Conservation (phyloP, 2,329 filamentous ascomycete genomes). For the Biscogniauxia mediterranea region DNA sequence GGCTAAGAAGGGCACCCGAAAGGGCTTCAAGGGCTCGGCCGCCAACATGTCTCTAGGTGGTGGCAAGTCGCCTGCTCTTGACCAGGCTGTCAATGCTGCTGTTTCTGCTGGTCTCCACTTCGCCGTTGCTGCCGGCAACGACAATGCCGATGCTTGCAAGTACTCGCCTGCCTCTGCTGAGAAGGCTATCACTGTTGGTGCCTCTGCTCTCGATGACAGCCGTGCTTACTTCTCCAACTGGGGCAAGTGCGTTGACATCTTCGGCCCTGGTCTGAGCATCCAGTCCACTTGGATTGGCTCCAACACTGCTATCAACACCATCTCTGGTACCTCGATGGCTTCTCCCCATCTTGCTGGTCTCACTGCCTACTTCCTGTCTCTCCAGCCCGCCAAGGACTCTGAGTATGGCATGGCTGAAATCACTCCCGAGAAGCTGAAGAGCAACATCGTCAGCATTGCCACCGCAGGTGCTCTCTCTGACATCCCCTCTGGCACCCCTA, state of each 20-base stretch:
- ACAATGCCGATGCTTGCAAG: constrained; percentile 98
- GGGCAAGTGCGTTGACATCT: constrained; percentile 99
- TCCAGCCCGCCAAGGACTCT: constrained; percentile 86
- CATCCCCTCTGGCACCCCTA: constrained; percentile 82
- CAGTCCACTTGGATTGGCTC: constrained; percentile 98
- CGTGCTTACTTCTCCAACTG: constrained; percentile 99
- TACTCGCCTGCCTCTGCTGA: constrained; percentile 94
- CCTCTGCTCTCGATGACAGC: constrained; percentile 88
- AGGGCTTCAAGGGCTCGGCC: constrained; percentile 98
- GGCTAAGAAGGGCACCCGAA: constrained; percentile 83
- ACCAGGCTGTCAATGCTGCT: constrained; percentile 90
- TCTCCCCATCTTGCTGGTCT: constrained; percentile 96
- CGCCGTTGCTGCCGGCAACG: constrained; percentile 95
- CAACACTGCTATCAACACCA: constrained; percentile 95
- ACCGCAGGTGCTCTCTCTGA: constrained; percentile 76
- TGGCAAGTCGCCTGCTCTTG: constrained; percentile 90
- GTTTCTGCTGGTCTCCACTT: constrained; percentile 93
- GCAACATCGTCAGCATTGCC: constrained; percentile 77
- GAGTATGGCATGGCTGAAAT: constrained; percentile 87
- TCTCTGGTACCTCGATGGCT: constrained; percentile 99
- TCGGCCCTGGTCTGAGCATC: constrained; percentile 95
- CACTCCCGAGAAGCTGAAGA: constrained; percentile 92
- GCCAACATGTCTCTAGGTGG: constrained; percentile 99
- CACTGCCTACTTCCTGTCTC: constrained; percentile 94
- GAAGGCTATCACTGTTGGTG: constrained; percentile 93